A percentile compares a stretch with the other conserved stretches of the same genome.
phyloP scores from a whole-genome alignment of 164 flowering plant species.

The Tetracentron sinense region DNA sequence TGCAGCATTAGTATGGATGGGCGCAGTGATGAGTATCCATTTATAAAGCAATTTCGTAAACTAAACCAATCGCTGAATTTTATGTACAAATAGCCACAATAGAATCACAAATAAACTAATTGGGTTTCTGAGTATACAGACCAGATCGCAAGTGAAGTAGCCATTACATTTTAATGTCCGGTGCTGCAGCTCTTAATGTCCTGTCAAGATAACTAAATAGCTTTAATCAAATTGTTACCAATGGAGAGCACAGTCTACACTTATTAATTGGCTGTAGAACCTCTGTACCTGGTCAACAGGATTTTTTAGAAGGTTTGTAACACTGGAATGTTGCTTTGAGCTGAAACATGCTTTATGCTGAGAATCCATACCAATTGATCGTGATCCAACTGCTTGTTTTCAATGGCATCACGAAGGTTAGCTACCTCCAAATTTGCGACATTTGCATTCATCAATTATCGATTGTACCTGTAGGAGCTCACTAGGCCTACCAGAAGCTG shows the following conservation, averaged over 20 bases:
- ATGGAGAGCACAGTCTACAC: no score
- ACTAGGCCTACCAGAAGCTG: constrained; percentile 65
- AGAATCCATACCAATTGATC: constrained; percentile 52
- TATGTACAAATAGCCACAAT: no score
- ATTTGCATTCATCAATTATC: constrained; percentile 39
- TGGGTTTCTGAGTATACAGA: no score
- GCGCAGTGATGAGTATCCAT: no score
- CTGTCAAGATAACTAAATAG: constrained; percentile 37
- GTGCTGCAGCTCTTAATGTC: constrained; percentile 42
- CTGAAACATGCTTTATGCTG: constrained; percentile 53
- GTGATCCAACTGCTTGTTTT: constrained; percentile 41
- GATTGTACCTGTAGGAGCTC: constrained; percentile 65
- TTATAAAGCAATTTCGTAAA: no score
- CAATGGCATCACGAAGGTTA: constrained; percentile 44
- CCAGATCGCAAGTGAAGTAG: no score
- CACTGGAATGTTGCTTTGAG: constrained; percentile 55
- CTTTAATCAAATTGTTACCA: no score
- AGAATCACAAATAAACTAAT: no score
- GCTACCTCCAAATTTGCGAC: constrained; percentile 50
- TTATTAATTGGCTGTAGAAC: no score
- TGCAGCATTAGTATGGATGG: no score
- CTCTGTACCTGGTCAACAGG: constrained; percentile 56
- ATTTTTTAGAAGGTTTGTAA: constrained; percentile 44
- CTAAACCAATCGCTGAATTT: no score
- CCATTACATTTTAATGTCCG: no score